Percentiles rank a stretch among this genome's conserved stretches.
Evolutionary conservation across 2,329 filamentous ascomycete genomes (phyloP).

Genomic region (Berkeleyomyces rouxiae): DNA sequence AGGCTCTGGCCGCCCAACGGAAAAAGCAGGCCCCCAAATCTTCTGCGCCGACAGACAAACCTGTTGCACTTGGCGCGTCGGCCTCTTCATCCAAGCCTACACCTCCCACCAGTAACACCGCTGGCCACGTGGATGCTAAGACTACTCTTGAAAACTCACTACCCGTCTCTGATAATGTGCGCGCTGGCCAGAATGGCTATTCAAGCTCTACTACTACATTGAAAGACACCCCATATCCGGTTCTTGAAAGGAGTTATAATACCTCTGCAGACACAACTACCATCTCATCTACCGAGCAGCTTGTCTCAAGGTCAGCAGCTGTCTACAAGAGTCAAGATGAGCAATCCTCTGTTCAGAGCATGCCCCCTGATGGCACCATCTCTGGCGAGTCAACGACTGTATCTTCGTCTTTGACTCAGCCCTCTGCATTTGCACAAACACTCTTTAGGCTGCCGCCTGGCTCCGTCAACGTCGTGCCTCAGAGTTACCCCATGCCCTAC

Average conservation of each 20-base stretch:
- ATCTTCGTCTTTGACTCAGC: conserved; percentile 17
- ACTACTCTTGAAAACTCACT: background rate
- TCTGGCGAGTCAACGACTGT: background rate
- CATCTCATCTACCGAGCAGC: background rate
- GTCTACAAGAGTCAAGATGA: background rate
- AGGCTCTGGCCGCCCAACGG: conserved; percentile 70
- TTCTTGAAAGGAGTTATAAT: background rate
- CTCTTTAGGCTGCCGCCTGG: conserved; percentile 29
- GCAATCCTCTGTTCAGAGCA: background rate
- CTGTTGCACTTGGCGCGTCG: background rate
- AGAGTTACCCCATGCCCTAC: conserved; percentile 31
- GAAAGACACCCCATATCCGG: background rate
- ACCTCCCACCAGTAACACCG: background rate
- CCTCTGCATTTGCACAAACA: conserved; percentile 41
- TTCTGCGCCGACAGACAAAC: background rate
- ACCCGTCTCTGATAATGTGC: background rate
- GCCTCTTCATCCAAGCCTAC: background rate
- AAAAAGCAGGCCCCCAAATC: conserved; percentile 63
- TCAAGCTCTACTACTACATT: background rate
- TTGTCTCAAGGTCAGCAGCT: background rate
- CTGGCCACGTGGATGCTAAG: background rate
- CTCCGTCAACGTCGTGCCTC: conserved; percentile 16
- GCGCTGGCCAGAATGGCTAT: background rate
- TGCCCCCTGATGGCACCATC: background rate
- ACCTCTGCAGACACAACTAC: background rate